These are phyloP conservation scores for Bocquillonia castaneifolia DNA, from an alignment of 441 rosid genomes.

Conservation along the genomic window DNA sequence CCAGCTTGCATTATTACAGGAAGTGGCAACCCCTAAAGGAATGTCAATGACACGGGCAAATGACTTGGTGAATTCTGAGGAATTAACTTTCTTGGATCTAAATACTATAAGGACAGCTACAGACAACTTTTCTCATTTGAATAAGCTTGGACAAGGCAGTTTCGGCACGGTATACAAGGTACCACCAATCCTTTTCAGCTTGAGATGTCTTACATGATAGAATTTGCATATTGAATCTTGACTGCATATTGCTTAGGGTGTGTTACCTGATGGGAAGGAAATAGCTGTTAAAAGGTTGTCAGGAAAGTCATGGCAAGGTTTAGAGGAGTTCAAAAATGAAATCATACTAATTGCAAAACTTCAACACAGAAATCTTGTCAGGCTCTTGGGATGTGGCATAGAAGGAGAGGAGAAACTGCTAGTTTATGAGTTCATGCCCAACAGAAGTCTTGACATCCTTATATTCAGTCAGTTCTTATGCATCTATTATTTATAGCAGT, in stretches of 20 bases:
- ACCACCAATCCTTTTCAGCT: slow-evolving; percentile 7
- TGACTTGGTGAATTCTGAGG: slow-evolving; percentile 25
- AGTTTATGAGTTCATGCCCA: slow-evolving; percentile 32
- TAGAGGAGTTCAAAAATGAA: slow-evolving; percentile 30
- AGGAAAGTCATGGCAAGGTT: slow-evolving; percentile 33
- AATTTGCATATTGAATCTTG: background rate
- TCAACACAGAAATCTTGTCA: slow-evolving; percentile 33
- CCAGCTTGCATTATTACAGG: slow-evolving; percentile 21
- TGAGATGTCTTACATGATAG: background rate
- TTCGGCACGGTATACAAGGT: slow-evolving; percentile 80
- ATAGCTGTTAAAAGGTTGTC: slow-evolving; percentile 36
- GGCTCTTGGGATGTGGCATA: slow-evolving; percentile 30
- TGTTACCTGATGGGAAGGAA: slow-evolving; percentile 27
- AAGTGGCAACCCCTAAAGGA: slow-evolving; percentile 16
- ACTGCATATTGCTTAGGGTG: slow-evolving; percentile 19
- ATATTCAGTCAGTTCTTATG: slow-evolving; percentile 23
- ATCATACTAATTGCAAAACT: slow-evolving; percentile 22
- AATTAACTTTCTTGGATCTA: slow-evolving; percentile 29
- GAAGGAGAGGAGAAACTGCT: slow-evolving; percentile 35
- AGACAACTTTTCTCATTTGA: slow-evolving; percentile 36
- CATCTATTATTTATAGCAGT: background rate
- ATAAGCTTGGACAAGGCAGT: slow-evolving; percentile 68
- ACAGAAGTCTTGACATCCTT: slow-evolving; percentile 31
- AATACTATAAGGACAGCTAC: slow-evolving; percentile 35
- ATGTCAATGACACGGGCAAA: slow-evolving; percentile 22